Evolutionary conservation across 1,139 yeast species (phyloP), one percentile per base, ranked within the genome.

Genomic region (Schwanniomyces etchellsii): DNA sequence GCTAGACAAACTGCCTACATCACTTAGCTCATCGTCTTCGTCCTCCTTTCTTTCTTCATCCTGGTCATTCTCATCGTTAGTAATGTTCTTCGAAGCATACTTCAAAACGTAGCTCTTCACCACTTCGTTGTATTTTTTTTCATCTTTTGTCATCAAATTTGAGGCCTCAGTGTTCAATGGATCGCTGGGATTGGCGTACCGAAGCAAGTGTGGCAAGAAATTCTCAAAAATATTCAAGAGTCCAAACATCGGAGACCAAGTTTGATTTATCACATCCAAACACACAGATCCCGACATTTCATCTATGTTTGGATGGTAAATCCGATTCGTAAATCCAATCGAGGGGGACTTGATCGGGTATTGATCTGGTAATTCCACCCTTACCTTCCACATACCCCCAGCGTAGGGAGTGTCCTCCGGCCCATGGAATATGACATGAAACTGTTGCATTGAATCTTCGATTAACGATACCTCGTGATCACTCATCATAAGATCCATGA

Each of bases 221-320:
- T 88, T 82, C 50, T 91, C 97, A 53, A 91, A 88, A 24, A 91
- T 85, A 54, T 91, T 91, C 44, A 81, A 67, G 45, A 89, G 70
- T 31, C 91, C 97, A 64, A 88, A 91, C 89, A 91, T 84, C 2
- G 98, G 98, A 27, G 95, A 83, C 98, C 98, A 91, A 1, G 97
- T 88, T 51, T 91, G 96, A 56, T 91, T 91, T 43, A 91, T 89
- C 21, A 91, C 98, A 52, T 91, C 98, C 36, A 91, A 74, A 57
- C 98, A 91, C 10, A 91, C 96, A 0, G 94, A 80, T 0, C 98
- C 98, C 3, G 95, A 81, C 17, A 77, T 71, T 50, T 85, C 91
- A 48, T 85, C 95, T 37, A 85, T 84, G 51, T 91, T 91, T 5
- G 98, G 98, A 52, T 91, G 98, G 56, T 77, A 89, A 20, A 91